Evolutionary conservation across 2,329 filamentous ascomycete species (phyloP).

Genomic region (Pseudovirgaria hyperparasitica): DNA sequence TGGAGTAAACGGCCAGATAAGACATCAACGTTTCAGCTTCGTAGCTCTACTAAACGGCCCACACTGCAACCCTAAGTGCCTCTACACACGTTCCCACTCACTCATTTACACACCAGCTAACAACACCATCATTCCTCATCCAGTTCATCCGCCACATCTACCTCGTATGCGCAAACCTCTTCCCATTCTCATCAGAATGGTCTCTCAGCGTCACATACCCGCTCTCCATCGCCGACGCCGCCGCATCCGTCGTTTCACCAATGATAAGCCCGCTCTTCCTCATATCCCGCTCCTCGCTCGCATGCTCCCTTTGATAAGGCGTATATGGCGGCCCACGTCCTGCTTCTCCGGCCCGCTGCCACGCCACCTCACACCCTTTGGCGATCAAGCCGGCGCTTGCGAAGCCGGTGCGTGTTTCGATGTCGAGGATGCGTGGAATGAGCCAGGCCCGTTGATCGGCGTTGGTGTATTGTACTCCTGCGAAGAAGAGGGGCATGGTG

Average conservation of each 20-base stretch:
- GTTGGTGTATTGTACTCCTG: conserved; percentile 67
- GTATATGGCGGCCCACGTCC: conserved; percentile 70
- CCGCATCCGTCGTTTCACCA: conserved; percentile 38
- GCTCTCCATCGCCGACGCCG: neutral
- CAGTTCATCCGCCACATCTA: no score
- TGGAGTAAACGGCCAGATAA: no score
- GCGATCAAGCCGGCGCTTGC: conserved; percentile 72
- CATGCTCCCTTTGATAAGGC: no score
- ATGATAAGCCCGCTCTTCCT: no score
- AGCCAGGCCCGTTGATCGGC: conserved; percentile 64
- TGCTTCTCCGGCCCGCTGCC: conserved; percentile 61
- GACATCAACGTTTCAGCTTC: no score
- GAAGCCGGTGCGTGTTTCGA: conserved; percentile 75
- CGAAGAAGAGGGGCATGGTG: conserved; percentile 74
- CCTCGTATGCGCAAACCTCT: no score
- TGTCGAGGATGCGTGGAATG: conserved; percentile 58
- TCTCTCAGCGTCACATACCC: neutral
- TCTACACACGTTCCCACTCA: no score
- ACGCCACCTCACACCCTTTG: conserved; percentile 69
- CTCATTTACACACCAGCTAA: no score
- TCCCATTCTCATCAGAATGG: no score
- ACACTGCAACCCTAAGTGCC: no score
- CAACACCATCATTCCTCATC: no score
- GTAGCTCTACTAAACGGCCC: no score
- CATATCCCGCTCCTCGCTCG: conserved; percentile 22